Conservation (phyloP, 2,329 filamentous ascomycete genomes). For the Aspergillus floridensis region DNA sequence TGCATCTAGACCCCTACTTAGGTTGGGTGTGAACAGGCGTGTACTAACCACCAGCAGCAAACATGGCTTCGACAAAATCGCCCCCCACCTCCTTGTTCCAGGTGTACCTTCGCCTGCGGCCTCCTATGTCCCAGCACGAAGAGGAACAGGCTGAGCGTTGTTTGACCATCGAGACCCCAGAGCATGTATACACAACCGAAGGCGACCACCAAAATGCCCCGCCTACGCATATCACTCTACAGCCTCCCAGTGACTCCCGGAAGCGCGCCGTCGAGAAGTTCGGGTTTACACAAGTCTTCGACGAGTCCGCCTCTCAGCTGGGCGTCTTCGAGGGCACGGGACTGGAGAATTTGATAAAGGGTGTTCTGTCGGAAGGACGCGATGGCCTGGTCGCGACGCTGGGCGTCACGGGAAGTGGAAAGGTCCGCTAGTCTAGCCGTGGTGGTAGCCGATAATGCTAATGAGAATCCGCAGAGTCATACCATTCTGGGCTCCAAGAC, state of each 20-base stretch:
- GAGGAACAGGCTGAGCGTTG: slow-evolving; percentile 60
- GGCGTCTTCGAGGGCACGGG: slow-evolving; percentile 82
- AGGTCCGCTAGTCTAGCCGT: slow-evolving; percentile 57
- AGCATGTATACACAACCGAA: slow-evolving; percentile 26
- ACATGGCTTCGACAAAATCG: slow-evolving; percentile 46
- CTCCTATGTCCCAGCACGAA: slow-evolving; percentile 51
- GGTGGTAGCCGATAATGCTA: slow-evolving; percentile 8
- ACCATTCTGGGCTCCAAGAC: slow-evolving; percentile 87
- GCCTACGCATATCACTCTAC: slow-evolving; percentile 70
- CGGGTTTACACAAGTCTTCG: slow-evolving; percentile 89
- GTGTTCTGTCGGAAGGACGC: slow-evolving; percentile 77
- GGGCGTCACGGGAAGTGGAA: slow-evolving; percentile 92
- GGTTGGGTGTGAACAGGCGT: background rate
- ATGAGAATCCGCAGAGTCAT: slow-evolving; percentile 65
- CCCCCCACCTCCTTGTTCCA: slow-evolving; percentile 71
- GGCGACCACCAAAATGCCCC: slow-evolving; percentile 35
- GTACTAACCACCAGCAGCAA: slow-evolving; percentile 10
- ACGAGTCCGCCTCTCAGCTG: slow-evolving; percentile 78
- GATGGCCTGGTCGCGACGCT: slow-evolving; percentile 89
- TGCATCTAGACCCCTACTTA: background rate
- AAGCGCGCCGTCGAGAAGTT: slow-evolving; percentile 90
- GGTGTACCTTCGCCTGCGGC: slow-evolving; percentile 82
- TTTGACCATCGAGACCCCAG: slow-evolving; percentile 68
- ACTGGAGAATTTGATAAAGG: slow-evolving; percentile 72
- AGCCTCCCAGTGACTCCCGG: slow-evolving; percentile 76